Evolutionary conservation across 805 yeast species (phyloP), one percentile per base, ranked within the genome.

Genomic region (Cyberlindnera meyerae): DNA sequence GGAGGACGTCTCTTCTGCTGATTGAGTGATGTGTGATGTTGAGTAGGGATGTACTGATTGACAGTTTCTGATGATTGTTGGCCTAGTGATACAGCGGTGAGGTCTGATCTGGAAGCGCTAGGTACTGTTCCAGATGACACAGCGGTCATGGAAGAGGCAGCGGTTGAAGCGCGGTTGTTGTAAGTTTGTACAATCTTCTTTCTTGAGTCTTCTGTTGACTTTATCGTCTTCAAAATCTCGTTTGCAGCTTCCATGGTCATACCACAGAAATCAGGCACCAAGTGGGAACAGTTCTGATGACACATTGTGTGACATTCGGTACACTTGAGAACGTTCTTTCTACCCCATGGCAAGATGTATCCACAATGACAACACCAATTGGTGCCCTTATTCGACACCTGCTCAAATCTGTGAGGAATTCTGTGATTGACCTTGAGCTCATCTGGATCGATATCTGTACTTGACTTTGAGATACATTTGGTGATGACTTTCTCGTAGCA

Each of bases 281-380:
- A 68, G 54, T 88, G 96, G 11, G 90, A 81, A 66, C 99, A 93
- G 30, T 79, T 78, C 4, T 93, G 75, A 57, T 93, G 99, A 53
- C 96, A 90, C 82, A 90, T 86, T 15, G 88, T 77, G 21, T 95
- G 95, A 77, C 98, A 93, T 48, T 84, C 93, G 5, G 82, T 67
- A 70, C 98, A 90, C 59, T 87, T 93, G 34, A 96, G 73, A 9
- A 89, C 94, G 51, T 85, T 88, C 60, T 87, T 88, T 54, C 82
- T 77, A 36, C 97, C 96, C 82, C 96, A 82, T 13, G 98, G 97
- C 44, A 93, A 70, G 35, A 93, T 79, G 57, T 87, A 87, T 43
- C 99, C 99, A 72, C 99, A 93, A 59, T 93, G 99, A 52, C 97
- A 93, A 65, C 99, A 93, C 99, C 99, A 93, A 57, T 90, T 89